Base-by-base conservation (phyloP, 768 basidiomycete species). In the Boletus vermiculosoides region DNA sequence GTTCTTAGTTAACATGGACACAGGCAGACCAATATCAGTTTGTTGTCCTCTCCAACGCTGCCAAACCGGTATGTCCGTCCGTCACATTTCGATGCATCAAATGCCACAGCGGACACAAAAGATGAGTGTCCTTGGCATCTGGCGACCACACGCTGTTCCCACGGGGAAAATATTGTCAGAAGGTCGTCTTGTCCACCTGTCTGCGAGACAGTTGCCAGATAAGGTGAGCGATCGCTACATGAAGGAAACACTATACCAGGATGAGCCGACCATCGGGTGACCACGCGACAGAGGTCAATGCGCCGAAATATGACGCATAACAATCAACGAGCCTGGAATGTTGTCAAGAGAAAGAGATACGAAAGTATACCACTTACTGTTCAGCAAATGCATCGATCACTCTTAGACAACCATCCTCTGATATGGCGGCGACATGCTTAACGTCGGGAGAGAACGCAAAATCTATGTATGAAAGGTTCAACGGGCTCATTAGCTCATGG, bases 181-280 rank as follows among this genome's bases (percentile, higher is more conserved):
- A 98, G 80, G 67, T 99, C 97, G 66, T 99, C 97, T 77, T 99
- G 95, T 0, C 97, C 97, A 13, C 95, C 97, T 2, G 93, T 92
- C 91, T 94, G 63, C 20, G 56, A 39, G 49, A 61, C 7, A 58
- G 55, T 45, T 45, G 13, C 47, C 12, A 47, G 41, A 42, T 47
- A 33, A 46, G 34, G 57, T 45, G 52, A n/a, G 23, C 15, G 25
- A 42, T 44, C n/a, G 23, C 46, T 22, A 51, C 4, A 40, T 12
- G 22, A 53, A 58, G 12, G 18, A 50, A 54, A 37, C 25, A 46
- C 45, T 50, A 18, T 69, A 90, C 93, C 57, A 97, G 73, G 46
- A 99, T 88, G 68, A 96, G 98, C 20, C 95, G 84, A 13, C 93
- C 92, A 69, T 98, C 95, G 0, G 94, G 94, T 3, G 94, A 95